Evolutionary conservation across 1,284 basidiomycete species (phyloP).

Genomic region (Dichomitus squalens): DNA sequence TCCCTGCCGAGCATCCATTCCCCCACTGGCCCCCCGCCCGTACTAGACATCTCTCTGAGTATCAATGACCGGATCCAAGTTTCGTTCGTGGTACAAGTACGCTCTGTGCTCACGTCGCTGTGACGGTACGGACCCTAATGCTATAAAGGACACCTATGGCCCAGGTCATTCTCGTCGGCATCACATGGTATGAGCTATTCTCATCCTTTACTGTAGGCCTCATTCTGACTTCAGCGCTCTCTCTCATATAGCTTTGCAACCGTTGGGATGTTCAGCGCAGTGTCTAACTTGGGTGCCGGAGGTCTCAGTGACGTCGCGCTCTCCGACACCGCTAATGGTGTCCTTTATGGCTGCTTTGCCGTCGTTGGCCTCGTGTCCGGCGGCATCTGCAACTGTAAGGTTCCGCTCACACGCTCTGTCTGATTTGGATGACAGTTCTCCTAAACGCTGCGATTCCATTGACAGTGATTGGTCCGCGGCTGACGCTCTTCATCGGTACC

Average conservation of each 20-base stretch:
- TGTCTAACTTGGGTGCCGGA: slow-evolving; percentile 49
- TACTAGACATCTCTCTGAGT: not conserved
- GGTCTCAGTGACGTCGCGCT: slow-evolving; percentile 45
- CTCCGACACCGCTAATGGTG: slow-evolving; percentile 44
- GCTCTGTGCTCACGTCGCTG: no score
- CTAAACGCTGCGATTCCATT: no score
- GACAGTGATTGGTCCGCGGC: slow-evolving; percentile 46
- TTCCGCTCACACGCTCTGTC: slow-evolving; percentile 4
- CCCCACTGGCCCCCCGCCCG: slow-evolving; percentile 1
- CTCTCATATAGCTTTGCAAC: slow-evolving; percentile 37
- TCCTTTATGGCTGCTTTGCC: slow-evolving; percentile 49
- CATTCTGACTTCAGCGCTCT: slow-evolving; percentile 9
- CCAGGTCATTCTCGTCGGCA: slow-evolving; percentile 45
- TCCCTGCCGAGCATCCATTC: slow-evolving; percentile 15
- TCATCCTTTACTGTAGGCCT: not conserved
- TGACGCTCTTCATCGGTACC: slow-evolving; percentile 51
- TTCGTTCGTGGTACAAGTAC: slow-evolving; percentile 35
- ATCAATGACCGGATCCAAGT: slow-evolving; percentile 28
- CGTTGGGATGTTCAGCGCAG: slow-evolving; percentile 54
- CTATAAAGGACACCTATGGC: slow-evolving; percentile 38
- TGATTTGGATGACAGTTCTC: slow-evolving; percentile 18
- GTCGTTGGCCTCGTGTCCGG: slow-evolving; percentile 50
- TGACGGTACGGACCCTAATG: no score
- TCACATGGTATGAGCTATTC: slow-evolving; percentile 40
- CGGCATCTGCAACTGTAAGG: slow-evolving; percentile 48